A percentile compares a stretch with the other conserved stretches of the same genome.
phyloP scores from a whole-genome alignment of 140 eudicot genomes.

The Ambrosia hybrid region DNA sequence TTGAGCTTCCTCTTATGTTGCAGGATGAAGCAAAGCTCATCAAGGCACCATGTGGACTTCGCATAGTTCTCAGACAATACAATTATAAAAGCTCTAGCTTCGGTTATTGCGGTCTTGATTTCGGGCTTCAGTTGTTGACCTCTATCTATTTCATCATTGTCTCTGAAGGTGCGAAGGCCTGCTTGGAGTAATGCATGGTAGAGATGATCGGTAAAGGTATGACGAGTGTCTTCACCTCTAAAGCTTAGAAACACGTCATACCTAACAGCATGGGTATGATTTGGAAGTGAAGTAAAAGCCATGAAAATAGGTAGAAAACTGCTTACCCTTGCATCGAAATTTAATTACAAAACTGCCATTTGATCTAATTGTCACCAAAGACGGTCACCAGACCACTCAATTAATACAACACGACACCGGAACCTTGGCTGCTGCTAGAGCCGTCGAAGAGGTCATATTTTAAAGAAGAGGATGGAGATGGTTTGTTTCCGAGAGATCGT shows the following conservation, averaged over 20 bases:
- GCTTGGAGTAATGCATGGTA: not conserved
- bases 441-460: no score
- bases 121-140: not conserved
- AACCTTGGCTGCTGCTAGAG: no score
- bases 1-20: not conserved
- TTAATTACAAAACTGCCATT: no score
- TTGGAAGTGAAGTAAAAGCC: not conserved
- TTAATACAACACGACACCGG: no score
- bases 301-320: no score
- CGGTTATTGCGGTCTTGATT: not conserved
- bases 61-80: not conserved
- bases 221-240: not conserved
- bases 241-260: not conserved
- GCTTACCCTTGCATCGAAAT: no score
- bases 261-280: not conserved
- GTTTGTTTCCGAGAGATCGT: no score
- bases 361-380: no score
- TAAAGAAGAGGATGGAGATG: no score
- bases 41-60: not conserved
- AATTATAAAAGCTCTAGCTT: not conserved
- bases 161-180: not conserved
- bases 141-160: not conserved
- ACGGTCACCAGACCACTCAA: no score
- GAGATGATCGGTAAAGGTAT: not conserved
- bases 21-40: not conserved